Evolutionary conservation across 768 basidiomycete genomes (phyloP).

Genomic region (Crepidotus variabilis): DNA sequence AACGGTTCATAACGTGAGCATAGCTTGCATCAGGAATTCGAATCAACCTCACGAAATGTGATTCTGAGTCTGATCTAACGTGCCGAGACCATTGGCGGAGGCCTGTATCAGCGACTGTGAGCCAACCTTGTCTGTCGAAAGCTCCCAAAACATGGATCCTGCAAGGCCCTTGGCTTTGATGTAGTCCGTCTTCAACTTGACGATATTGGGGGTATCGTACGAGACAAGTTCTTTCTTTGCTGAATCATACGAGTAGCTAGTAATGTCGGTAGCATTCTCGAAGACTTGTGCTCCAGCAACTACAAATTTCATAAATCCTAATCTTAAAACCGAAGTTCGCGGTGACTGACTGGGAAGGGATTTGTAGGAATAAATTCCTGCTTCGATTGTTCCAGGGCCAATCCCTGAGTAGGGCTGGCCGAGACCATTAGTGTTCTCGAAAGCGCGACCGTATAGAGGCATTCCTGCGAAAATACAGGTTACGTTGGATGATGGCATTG

Average conservation of each 20-base stretch:
- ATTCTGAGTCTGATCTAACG: slow-evolving; percentile 60
- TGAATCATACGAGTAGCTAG: slow-evolving; percentile 75
- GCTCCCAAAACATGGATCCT: slow-evolving; percentile 77
- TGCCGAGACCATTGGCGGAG: slow-evolving; percentile 41
- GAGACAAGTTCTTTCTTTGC: slow-evolving; percentile 65
- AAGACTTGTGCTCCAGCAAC: slow-evolving; percentile 55
- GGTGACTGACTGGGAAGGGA: slow-evolving; percentile 51
- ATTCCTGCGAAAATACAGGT: slow-evolving; percentile 41
- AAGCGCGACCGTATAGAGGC: slow-evolving; percentile 78
- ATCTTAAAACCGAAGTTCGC: slow-evolving; percentile 4
- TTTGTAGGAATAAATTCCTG: slow-evolving; percentile 77
- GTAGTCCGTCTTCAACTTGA: slow-evolving; percentile 64
- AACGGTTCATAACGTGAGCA: neutral
- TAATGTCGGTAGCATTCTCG: slow-evolving; percentile 67
- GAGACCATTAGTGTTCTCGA: slow-evolving; percentile 65
- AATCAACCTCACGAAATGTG: slow-evolving; percentile 46
- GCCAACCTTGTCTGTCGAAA: slow-evolving; percentile 60
- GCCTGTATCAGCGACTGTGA: slow-evolving; percentile 55
- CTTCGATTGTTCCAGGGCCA: slow-evolving; percentile 68
- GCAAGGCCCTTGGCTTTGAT: slow-evolving; percentile 55
- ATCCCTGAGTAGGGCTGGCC: slow-evolving; percentile 69
- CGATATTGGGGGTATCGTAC: slow-evolving; percentile 73
- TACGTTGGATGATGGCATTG: neutral
- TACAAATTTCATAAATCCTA: slow-evolving; percentile 1
- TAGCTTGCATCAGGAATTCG: neutral